phyloP scores from a whole-genome alignment of 2,329 filamentous ascomycete genomes.

The Lasiodiplodia hormozganensis region DNA sequence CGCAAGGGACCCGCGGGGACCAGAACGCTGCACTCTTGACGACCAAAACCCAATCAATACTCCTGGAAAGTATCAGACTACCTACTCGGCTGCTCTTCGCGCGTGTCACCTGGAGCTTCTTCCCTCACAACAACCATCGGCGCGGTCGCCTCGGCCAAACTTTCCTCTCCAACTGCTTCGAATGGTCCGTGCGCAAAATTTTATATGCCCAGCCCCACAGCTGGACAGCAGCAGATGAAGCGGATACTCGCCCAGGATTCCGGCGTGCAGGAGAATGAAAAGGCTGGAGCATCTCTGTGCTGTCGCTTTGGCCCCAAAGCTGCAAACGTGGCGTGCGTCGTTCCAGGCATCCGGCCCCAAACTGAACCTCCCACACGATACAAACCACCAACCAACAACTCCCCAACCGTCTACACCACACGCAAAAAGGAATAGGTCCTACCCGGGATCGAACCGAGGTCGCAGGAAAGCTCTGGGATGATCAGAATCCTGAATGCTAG shows the following conservation, averaged over 20 bases:
- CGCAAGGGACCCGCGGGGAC: not conserved
- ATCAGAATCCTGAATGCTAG: slow-evolving; percentile 29
- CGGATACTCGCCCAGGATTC: not conserved
- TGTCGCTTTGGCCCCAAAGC: not conserved
- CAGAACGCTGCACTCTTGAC: not conserved
- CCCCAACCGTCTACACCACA: not conserved
- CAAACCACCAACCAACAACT: not conserved
- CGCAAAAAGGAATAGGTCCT: slow-evolving; percentile 25
- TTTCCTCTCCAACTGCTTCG: not conserved
- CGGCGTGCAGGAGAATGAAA: not conserved
- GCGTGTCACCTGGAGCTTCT: not conserved
- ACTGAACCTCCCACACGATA: not conserved
- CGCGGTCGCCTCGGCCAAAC: slow-evolving; percentile 2
- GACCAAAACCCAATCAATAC: too few relatives aligned
- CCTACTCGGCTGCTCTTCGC: too few relatives aligned
- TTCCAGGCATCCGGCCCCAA: not conserved
- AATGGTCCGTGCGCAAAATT: slow-evolving; percentile 9
- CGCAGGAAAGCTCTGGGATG: not conserved
- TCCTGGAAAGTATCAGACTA: too few relatives aligned
- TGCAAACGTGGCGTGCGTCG: not conserved
- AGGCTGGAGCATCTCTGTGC: not conserved
- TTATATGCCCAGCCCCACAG: not conserved
- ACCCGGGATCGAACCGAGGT: slow-evolving; percentile 30
- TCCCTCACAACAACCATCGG: not conserved
- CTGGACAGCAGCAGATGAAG: not conserved